These are phyloP conservation scores for Mycothermus thermophilus DNA, from an alignment of 495 filamentous ascomycete species.

Conservation along the genomic window DNA sequence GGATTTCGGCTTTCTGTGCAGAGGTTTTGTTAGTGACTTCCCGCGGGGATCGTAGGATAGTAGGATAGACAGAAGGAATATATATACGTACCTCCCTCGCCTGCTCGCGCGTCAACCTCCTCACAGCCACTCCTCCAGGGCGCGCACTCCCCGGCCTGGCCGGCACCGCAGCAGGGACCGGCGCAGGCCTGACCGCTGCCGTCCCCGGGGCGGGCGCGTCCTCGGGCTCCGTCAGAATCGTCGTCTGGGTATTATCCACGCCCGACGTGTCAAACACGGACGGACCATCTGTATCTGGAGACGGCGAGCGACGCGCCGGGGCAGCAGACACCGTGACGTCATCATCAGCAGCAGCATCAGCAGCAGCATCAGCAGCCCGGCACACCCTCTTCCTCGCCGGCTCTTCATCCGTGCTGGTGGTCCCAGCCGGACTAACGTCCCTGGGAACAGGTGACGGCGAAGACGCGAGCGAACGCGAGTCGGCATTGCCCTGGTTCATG, in stretches of 20 bases:
- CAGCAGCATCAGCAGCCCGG: no score
- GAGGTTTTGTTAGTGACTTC: no score
- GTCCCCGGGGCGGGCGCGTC: conserved; percentile 5
- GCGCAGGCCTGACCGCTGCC: not conserved
- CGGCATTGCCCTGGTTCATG: no score
- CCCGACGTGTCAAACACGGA: conserved; percentile 26
- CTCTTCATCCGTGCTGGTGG: not conserved
- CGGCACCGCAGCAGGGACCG: no score
- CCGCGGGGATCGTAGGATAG: no score
- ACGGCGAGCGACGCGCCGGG: conserved; percentile 12
- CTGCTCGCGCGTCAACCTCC: conserved; percentile 26
- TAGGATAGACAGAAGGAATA: not conserved
- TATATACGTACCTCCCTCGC: conserved; percentile 22
- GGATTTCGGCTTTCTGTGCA: conserved; percentile 33
- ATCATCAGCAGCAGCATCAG: no score
- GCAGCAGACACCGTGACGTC: no score
- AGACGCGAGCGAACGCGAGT: no score
- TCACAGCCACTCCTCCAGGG: conserved; percentile 1
- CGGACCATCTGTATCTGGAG: conserved; percentile 17
- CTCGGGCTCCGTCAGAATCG: conserved; percentile 28
- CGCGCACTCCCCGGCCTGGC: no score
- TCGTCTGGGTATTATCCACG: conserved; percentile 24
- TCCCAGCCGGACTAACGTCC: no score
- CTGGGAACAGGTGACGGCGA: no score
- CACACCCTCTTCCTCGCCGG: conserved; percentile 7